phyloP scores from a whole-genome alignment of 2,329 filamentous ascomycete genomes.

The Gnomoniopsis sp. region DNA sequence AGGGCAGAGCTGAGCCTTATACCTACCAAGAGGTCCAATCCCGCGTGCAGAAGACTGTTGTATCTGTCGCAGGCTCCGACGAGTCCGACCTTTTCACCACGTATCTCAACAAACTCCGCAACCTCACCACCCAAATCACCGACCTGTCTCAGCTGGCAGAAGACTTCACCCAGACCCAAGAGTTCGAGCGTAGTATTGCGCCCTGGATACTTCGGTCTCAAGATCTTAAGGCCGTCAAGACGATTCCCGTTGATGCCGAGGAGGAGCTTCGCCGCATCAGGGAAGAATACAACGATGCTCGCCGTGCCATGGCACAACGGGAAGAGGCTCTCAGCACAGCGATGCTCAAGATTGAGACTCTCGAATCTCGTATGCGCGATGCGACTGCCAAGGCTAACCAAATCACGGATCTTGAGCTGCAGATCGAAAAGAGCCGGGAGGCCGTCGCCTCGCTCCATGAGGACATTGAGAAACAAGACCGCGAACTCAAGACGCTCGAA shows the following conservation, averaged over 20 bases:
- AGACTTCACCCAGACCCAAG: slow-evolving; percentile 69
- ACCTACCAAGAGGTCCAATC: slow-evolving; percentile 64
- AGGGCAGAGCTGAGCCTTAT: slow-evolving; percentile 65
- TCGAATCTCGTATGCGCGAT: slow-evolving; percentile 83
- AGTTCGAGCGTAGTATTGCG: slow-evolving; percentile 71
- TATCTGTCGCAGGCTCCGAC: slow-evolving; percentile 46
- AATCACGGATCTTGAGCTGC: slow-evolving; percentile 62
- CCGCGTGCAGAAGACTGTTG: slow-evolving; percentile 56
- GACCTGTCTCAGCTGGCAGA: slow-evolving; percentile 69
- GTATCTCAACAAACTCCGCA: slow-evolving; percentile 64
- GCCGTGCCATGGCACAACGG: slow-evolving; percentile 66
- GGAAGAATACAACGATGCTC: slow-evolving; percentile 75
- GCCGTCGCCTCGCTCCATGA: slow-evolving; percentile 54
- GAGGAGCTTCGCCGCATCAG: slow-evolving; percentile 78
- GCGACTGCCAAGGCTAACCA: slow-evolving; percentile 72
- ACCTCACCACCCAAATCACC: slow-evolving; percentile 59
- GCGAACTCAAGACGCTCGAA: slow-evolving; percentile 62
- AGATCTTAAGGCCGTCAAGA: slow-evolving; percentile 79
- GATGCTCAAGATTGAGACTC: slow-evolving; percentile 87
- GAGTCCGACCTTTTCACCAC: slow-evolving; percentile 69
- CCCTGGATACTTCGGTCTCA: slow-evolving; percentile 84
- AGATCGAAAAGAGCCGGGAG: slow-evolving; percentile 51
- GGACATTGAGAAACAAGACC: slow-evolving; percentile 64
- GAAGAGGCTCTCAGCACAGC: slow-evolving; percentile 84
- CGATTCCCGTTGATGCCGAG: slow-evolving; percentile 75